A percentile compares a stretch with the other conserved stretches of the same genome.
These are phyloP conservation scores for Magnaporthales sp. DNA, from an alignment of 2,329 filamentous ascomycete genomes.

Conservation along the genomic window DNA sequence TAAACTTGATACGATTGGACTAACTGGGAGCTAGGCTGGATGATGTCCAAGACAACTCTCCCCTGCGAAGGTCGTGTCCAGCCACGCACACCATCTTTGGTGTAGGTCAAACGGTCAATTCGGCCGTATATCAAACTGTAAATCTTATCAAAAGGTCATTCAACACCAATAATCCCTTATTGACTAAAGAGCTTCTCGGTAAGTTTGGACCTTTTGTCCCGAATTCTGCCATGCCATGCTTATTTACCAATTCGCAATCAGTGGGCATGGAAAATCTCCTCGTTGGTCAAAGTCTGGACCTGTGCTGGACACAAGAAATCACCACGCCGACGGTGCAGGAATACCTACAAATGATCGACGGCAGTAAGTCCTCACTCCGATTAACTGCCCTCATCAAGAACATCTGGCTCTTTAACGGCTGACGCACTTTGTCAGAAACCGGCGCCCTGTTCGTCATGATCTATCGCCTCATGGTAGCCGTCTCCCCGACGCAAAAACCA, in stretches of 20 bases:
- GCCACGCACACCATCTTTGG: conserved; percentile 27
- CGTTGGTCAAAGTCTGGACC: conserved; percentile 19
- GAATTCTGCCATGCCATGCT: too few relatives aligned
- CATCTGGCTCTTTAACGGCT: too few relatives aligned
- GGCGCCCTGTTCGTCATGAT: not conserved
- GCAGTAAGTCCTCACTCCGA: not conserved
- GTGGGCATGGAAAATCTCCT: conserved; percentile 8
- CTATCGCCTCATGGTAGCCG: not conserved
- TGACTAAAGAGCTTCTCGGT: too few relatives aligned
- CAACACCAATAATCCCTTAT: too few relatives aligned
- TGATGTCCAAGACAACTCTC: conserved; percentile 28
- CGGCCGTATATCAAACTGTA: conserved; percentile 18
- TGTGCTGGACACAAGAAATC: conserved; percentile 16
- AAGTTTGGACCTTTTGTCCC: too few relatives aligned
- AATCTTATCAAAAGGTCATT: conserved; percentile 14
- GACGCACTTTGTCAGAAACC: conserved; percentile 5
- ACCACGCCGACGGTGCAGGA: conserved; percentile 14
- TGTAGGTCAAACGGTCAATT: conserved; percentile 25
- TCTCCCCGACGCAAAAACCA: not conserved
- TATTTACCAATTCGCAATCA: too few relatives aligned
- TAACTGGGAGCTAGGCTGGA: conserved; percentile 17
- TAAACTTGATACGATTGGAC: too few relatives aligned
- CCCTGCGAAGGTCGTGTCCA: conserved; percentile 22
- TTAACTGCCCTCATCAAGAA: too few relatives aligned
- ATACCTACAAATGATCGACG: conserved; percentile 20